Evolutionary conservation across 2,329 filamentous ascomycete species (phyloP), one percentile per base, ranked within the genome.

Genomic region (Endocalyx cinctus): DNA sequence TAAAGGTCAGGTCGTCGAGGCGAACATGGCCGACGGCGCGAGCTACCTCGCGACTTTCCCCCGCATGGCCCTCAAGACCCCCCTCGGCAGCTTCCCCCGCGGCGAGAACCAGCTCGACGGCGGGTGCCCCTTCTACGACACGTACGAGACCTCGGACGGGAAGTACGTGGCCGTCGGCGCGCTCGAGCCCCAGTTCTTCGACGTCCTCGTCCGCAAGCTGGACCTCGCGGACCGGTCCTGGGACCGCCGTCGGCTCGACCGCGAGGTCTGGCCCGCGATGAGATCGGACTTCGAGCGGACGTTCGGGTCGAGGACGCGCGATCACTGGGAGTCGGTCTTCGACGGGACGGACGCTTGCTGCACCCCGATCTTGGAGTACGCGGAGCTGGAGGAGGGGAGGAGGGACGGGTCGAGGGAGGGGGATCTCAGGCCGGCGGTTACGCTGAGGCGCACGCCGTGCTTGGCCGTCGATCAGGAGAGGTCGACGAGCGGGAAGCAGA

Each of bases 21-120:
- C 86, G 12, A 96, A 94, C 59, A 97, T 97, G 90, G 90, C 96
- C 10, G 90, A 97, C 63, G 90, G 90, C 7, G 77, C 75, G 15
- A 76, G 79, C 22, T 90, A 90, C 58, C 64, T 97, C 17, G 81
- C 82, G 2, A 83, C 80, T 0, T 90, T 90, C 63, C 82, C 85
- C 32, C 71, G 90, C 20, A 66, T 94, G 40, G 69, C 70, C 17
- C 67, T 71, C 41, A 80, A 82, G 54, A 79, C 69, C 6, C 70
- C 74, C 1, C 54, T 79, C 25, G 89, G 87, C 68, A 57, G 66
- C 46, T 58, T 59, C 4, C 70, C 76, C 17, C 69, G 89, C 30
- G 90, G 90, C 0, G 69, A 72, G 35, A 96, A 96, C 58, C 49
- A 82, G 36, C 64, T 97, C 29, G 90, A 97, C 61, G 80, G 86